Evolutionary conservation across 2,329 filamentous ascomycete genomes (phyloP), one percentile per base, ranked within the genome.

Genomic region (Leptographium radiaticola): DNA sequence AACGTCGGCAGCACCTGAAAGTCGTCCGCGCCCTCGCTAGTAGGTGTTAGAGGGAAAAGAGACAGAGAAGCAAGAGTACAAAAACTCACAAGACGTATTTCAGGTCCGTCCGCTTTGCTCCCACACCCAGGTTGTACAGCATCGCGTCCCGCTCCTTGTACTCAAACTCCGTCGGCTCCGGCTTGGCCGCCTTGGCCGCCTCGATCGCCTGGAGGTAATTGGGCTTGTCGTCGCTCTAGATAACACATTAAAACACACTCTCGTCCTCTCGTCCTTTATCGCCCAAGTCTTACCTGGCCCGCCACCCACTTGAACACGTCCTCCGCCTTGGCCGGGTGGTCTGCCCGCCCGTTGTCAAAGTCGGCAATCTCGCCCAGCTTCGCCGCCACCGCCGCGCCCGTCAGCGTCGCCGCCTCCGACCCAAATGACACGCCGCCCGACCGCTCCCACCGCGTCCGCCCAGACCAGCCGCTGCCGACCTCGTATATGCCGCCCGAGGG

Each of bases 1-100:
- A 87, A 98, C n/a, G 89, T 94, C 52, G 93, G 93, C 52, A 97
- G 76, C 52, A 88, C 84, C 68, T 96, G 89, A 81, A 98, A 98
- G 68, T 93, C 79, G 53, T 96, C 89, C 64, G 83, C 74, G 64
- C 88, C 87, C 75, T 98, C 93, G 65, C 73, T 73, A 53, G 50
- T 6, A 34, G 13, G 13, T 36, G 20, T 45, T 51, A 51, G 39
- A 6, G 11, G 16, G 15, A 20, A 13, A 18, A 33, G n/a, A n/a
- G n/a, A n/a, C n/a, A 16, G 6, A 15, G 53, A 15, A 25, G n/a
- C n/a, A 25, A 6, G 25, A n/a, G n/a, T 11, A 30, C 18, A 30
- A 38, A 12, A 4, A 64, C 72, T 64, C 67, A 76, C 73, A 88
- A 98, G 58, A 96, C 84, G 62, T 94, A 84, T 59, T 84, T 80